Evolutionary conservation across 2,329 filamentous ascomycete species (phyloP).

Genomic region (Clarireedia sp.): DNA sequence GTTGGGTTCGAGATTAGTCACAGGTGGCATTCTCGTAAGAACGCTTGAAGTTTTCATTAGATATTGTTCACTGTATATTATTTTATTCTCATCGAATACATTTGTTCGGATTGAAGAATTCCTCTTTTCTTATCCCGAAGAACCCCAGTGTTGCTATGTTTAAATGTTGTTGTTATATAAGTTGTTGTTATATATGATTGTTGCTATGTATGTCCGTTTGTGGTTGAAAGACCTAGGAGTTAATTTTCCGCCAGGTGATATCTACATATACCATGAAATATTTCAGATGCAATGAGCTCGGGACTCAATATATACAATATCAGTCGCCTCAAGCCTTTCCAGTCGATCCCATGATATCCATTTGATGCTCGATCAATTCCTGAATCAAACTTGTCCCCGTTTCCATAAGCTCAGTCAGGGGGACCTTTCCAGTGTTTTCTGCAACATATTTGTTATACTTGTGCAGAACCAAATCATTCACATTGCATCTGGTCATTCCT

Average conservation of each 20-base stretch:
- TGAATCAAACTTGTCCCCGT: slow-evolving; percentile 23
- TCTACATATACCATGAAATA: too few species aligned
- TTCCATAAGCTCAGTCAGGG: slow-evolving; percentile 24
- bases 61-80: background rate
- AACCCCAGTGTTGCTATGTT: background rate
- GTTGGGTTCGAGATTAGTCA: too few species aligned
- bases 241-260: too few species aligned
- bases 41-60: too few species aligned
- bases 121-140: background rate
- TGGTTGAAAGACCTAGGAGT: too few species aligned
- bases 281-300: too few species aligned
- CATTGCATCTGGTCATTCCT: slow-evolving; percentile 33
- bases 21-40: too few species aligned
- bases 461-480: slow-evolving; percentile 21
- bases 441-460: slow-evolving; percentile 23
- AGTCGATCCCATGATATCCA: slow-evolving; percentile 23
- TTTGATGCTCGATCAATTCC: slow-evolving; percentile 20
- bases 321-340: slow-evolving; percentile 17
- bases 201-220: too few species aligned
- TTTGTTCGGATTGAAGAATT: background rate
- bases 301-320: too few species aligned
- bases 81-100: background rate
- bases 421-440: slow-evolving; percentile 14
- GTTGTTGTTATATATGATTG: background rate
- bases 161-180: background rate